A percentile compares a stretch with the other conserved stretches of the same genome.
phyloP scores from a whole-genome alignment of 352 stramenopile genomes.

The Globisporangium acanthophoron region DNA sequence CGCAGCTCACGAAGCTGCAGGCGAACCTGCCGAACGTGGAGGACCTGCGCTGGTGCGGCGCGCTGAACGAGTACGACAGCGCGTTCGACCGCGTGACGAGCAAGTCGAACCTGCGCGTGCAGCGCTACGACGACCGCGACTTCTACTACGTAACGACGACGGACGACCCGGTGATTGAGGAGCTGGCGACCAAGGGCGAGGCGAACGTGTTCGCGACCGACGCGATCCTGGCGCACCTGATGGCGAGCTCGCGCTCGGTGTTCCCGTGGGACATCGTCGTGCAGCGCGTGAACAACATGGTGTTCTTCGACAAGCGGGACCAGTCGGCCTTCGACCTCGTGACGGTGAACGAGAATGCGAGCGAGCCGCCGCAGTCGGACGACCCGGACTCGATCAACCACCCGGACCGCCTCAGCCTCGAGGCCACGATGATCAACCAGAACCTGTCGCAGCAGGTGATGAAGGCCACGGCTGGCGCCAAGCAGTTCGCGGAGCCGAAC shows the following conservation, averaged over 20 bases:
- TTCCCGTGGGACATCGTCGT: slow-evolving; percentile 98
- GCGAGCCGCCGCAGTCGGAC: slow-evolving; percentile 83
- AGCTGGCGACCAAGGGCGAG: slow-evolving; percentile 87
- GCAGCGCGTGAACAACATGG: slow-evolving; percentile 89
- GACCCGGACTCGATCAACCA: slow-evolving; percentile 94
- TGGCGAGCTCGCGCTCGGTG: slow-evolving; percentile 93
- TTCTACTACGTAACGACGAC: slow-evolving; percentile 97
- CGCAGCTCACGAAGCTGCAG: slow-evolving; percentile 93
- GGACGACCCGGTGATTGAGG: slow-evolving; percentile 95
- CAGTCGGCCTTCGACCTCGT: slow-evolving; percentile 93
- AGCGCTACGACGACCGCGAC: slow-evolving; percentile 86
- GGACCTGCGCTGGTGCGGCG: slow-evolving; percentile 94
- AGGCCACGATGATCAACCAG: slow-evolving; percentile 98
- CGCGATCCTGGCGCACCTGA: slow-evolving; percentile 95
- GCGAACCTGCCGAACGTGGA: slow-evolving; percentile 81
- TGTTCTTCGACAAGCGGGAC: slow-evolving; percentile 98
- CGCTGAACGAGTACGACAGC: slow-evolving; percentile 94
- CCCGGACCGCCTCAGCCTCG: slow-evolving; percentile 92
- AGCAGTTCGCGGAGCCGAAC: slow-evolving; percentile 75
- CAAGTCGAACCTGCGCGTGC: slow-evolving; percentile 71
- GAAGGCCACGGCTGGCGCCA: slow-evolving; percentile 48
- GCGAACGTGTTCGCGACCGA: slow-evolving; percentile 97
- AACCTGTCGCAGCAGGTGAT: slow-evolving; percentile 98
- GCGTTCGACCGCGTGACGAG: slow-evolving; percentile 92
- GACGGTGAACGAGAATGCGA: slow-evolving; percentile 94